Evolutionary conservation across 2,329 filamentous ascomycete genomes (phyloP).

Genomic region (Metarhizium humberi): DNA sequence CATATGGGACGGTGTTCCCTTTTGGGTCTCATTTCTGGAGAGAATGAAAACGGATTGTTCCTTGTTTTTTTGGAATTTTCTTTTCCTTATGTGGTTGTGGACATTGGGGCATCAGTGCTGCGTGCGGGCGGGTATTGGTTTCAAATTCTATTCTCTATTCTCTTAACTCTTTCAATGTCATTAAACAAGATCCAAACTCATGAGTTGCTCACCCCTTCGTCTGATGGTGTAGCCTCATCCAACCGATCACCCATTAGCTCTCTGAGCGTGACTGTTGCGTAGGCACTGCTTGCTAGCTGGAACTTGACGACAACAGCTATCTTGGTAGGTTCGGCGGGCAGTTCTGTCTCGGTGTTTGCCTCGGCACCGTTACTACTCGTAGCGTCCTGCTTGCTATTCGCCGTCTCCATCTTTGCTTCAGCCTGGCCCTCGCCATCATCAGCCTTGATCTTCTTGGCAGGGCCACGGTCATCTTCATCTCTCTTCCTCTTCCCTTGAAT

Average conservation of each 20-base stretch:
- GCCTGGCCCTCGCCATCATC: slow-evolving; percentile 2
- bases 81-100: background rate
- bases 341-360: slow-evolving; percentile 14
- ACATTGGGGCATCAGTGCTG: background rate
- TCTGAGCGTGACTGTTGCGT: slow-evolving; percentile 74
- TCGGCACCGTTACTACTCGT: slow-evolving; percentile 9
- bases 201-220: background rate
- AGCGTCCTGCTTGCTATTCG: background rate
- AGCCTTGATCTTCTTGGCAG: slow-evolving; percentile 5
- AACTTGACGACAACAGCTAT: slow-evolving; percentile 66
- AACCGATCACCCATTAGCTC: slow-evolving; percentile 56
- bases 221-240: slow-evolving; percentile 11
- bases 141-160: background rate
- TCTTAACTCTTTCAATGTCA: background rate
- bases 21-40: background rate
- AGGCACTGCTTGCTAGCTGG: slow-evolving; percentile 69
- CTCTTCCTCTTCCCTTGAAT: slow-evolving; percentile 7
- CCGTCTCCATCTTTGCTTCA: background rate
- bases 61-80: background rate
- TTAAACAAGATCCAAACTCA: background rate
- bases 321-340: slow-evolving; percentile 17
- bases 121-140: slow-evolving; percentile 1
- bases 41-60: background rate
- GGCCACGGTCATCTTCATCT: slow-evolving; percentile 6
- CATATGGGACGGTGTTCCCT: background rate